Conservation (phyloP, 164 flowering plant species). For the Vitis riparia region DNA sequence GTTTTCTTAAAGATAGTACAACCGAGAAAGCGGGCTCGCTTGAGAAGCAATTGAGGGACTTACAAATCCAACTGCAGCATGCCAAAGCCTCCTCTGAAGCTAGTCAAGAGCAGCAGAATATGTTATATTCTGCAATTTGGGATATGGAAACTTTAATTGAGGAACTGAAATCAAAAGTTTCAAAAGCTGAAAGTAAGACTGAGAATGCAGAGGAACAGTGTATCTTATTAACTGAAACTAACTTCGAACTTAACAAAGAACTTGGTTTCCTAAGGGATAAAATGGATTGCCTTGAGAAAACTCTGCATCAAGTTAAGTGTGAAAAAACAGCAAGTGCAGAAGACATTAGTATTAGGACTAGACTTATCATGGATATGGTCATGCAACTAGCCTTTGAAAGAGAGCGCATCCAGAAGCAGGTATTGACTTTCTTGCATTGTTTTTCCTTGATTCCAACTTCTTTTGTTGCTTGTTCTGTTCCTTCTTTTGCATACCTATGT, state of each 20-base stretch:
- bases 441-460: neutral
- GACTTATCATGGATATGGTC: conserved; percentile 66
- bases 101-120: conserved; percentile 61
- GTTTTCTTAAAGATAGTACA: conserved; percentile 38
- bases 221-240: conserved; percentile 44
- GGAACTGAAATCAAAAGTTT: conserved; percentile 56
- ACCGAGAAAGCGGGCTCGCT: conserved; percentile 38
- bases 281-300: conserved; percentile 51
- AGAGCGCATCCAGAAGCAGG: conserved; percentile 84
- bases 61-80: conserved; percentile 49
- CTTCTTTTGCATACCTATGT: neutral
- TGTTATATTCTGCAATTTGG: conserved; percentile 55
- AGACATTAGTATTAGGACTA: conserved; percentile 53
- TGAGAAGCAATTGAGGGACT: conserved; percentile 54
- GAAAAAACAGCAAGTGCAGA: conserved; percentile 55
- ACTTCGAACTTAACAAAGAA: conserved; percentile 47
- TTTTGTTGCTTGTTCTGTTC: too few relatives aligned
- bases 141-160: conserved; percentile 73
- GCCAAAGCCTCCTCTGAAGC: conserved; percentile 61
- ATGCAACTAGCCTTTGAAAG: conserved; percentile 75
- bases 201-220: conserved; percentile 59
- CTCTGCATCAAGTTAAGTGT: conserved; percentile 57
- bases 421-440: conserved; percentile 10
- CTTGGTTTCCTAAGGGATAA: conserved; percentile 37
- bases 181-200: conserved; percentile 48